Conservation (phyloP, 2,329 filamentous ascomycete genomes). For the Mycocentrospora acerina region DNA sequence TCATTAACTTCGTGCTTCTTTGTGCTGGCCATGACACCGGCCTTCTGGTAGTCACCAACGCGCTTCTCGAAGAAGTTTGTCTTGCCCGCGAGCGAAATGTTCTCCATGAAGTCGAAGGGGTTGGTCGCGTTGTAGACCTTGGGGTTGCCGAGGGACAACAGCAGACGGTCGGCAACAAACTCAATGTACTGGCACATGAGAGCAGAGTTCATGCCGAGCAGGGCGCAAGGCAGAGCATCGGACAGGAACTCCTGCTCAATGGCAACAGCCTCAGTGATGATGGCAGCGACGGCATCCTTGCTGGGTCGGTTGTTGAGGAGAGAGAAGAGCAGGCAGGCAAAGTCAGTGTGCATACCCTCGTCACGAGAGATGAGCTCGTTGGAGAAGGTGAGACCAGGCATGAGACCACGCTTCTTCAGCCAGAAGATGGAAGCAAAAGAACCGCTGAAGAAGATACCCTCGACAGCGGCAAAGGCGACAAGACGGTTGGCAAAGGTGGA, state of each 20-base stretch:
- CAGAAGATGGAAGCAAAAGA: conserved; percentile 99
- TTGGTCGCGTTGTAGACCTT: conserved; percentile 93
- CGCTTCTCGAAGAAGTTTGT: conserved; percentile 99
- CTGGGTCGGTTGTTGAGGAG: conserved; percentile 89
- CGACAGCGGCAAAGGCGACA: conserved; percentile 94
- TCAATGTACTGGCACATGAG: conserved; percentile 99
- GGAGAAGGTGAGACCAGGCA: conserved; percentile 98
- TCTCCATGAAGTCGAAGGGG: conserved; percentile 99
- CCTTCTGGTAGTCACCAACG: conserved; percentile 99
- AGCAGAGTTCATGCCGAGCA: conserved; percentile 95
- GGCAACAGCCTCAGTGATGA: conserved; percentile 89
- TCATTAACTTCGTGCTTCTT: conserved; percentile 65
- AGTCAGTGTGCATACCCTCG: conserved; percentile 98
- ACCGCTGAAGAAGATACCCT: conserved; percentile 99
- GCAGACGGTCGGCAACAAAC: conserved; percentile 94
- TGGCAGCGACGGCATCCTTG: conserved; percentile 76
- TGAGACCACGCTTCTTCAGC: conserved; percentile 99
- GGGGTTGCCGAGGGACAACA: conserved; percentile 88
- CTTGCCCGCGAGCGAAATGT: conserved; percentile 97
- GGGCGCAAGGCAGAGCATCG: conserved; percentile 86
- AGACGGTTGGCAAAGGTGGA: conserved; percentile 95
- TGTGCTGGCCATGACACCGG: conserved; percentile 93
- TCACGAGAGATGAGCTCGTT: conserved; percentile 99
- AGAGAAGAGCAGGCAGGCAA: conserved; percentile 96
- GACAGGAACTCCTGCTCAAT: conserved; percentile 99